phyloP scores from a whole-genome alignment of 805 yeast genomes.

The Candida nemodendra region DNA sequence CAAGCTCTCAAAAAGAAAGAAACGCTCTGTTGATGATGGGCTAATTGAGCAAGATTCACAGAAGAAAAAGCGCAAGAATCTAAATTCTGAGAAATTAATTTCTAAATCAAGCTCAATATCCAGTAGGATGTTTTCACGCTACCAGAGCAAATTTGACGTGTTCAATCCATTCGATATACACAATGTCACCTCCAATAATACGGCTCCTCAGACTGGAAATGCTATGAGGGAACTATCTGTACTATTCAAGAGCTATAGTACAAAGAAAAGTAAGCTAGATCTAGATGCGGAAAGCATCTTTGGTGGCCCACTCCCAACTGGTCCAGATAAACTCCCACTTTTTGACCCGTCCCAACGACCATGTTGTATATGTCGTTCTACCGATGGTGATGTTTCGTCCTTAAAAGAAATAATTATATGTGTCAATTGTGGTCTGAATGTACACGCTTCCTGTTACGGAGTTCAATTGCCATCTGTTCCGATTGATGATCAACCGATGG shows the following conservation, averaged over 20 bases:
- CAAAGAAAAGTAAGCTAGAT: conserved; percentile 15
- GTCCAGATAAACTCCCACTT: conserved; percentile 13
- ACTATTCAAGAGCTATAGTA: conserved; percentile 20
- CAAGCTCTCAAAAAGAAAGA: conserved; percentile 7
- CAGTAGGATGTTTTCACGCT: conserved; percentile 19
- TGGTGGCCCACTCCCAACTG: background rate
- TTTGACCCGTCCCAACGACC: conserved; percentile 31
- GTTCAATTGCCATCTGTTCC: conserved; percentile 20
- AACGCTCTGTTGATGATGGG: background rate
- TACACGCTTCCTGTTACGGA: conserved; percentile 74
- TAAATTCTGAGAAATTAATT: conserved; percentile 1
- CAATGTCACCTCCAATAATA: conserved; percentile 10
- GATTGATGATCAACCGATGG: conserved; percentile 7
- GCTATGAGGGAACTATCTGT: conserved; percentile 21
- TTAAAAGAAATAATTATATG: conserved; percentile 51
- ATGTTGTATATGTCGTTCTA: conserved; percentile 58
- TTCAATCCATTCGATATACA: conserved; percentile 20
- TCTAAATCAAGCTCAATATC: conserved; percentile 2
- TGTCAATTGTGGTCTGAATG: conserved; percentile 62
- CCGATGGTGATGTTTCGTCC: conserved; percentile 24
- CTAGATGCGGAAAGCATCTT: conserved; percentile 1
- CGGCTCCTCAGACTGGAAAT: conserved; percentile 20
- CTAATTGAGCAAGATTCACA: background rate
- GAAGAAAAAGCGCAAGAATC: conserved; percentile 1
- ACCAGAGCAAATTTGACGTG: conserved; percentile 26